Evolutionary conservation across 768 basidiomycete species (phyloP), one percentile per base, ranked within the genome.

Genomic region (Multifurca ochricompacta): DNA sequence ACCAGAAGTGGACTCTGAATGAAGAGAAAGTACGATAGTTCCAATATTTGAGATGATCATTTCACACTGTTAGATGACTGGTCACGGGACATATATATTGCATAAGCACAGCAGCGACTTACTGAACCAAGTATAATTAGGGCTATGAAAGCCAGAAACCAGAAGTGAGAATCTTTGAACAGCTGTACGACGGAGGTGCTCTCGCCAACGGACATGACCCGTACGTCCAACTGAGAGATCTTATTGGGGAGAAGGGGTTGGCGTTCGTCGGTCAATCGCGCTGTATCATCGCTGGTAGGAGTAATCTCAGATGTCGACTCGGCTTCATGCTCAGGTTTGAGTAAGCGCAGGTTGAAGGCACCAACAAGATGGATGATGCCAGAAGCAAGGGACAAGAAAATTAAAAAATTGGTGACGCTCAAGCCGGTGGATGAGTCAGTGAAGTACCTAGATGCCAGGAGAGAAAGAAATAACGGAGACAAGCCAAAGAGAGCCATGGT

Each of bases 1-100:
- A 31, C 59, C 50, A 18, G 50, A 34, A 6, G 64, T 40, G 4
- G 54, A 21, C 18, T 66, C 60, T 10, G 59, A 63, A 8, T 81
- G 78, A 32, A 89, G 75, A 13, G 88, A 82, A 4, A 83, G 68
- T 13, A 84, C 76, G 47, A 91, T 85, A 1, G 84, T 81, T 34
- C 87, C 88, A 43, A 91, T 82, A 62, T 89, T 91, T 18, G 87
- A 83, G 18, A 91, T 81, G 19, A 91, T 74, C 87, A 88, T 90
- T 66, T 90, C 87, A 42, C 53, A 51, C 39, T 45, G 48, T n/a
- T 41, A 18, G 45, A 37, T n/a, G 16, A 13, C 21, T 3, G 6
- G 18, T 44, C 16, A 48, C 37, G 11, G 25, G 28, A 27, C 19
- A 36, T 34, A 56, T 9, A 14, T 23, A n/a, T 19, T n/a, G 27